phyloP scores from a whole-genome alignment of 2,329 filamentous ascomycete species.

The Pseudovirgaria hyperparasitica region DNA sequence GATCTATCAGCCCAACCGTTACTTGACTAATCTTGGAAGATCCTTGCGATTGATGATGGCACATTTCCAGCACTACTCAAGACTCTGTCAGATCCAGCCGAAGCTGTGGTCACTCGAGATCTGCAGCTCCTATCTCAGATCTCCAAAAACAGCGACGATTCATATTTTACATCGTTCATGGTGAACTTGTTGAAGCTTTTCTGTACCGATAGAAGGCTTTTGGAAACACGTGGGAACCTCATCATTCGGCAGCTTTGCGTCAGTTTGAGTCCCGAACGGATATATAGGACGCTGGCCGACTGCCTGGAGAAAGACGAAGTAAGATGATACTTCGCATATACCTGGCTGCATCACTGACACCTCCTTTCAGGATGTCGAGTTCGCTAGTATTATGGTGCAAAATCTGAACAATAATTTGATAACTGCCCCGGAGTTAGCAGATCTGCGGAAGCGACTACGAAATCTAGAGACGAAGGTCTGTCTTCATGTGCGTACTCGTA shows the following conservation, averaged over 20 bases:
- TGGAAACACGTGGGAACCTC: slow-evolving; percentile 87
- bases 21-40: slow-evolving; percentile 13
- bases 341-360: slow-evolving; percentile 1
- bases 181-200: slow-evolving; percentile 90
- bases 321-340: slow-evolving; percentile 7
- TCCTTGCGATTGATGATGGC: slow-evolving; percentile 85
- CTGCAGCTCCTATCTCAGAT: slow-evolving; percentile 90
- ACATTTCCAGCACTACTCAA: slow-evolving; percentile 94
- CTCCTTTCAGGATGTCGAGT: slow-evolving; percentile 62
- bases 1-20: slow-evolving; percentile 6
- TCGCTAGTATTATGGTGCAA: slow-evolving; percentile 98
- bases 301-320: slow-evolving; percentile 89
- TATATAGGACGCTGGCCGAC: slow-evolving; percentile 89
- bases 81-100: slow-evolving; percentile 87
- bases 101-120: slow-evolving; percentile 91
- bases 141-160: slow-evolving; percentile 89
- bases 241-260: slow-evolving; percentile 94
- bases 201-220: slow-evolving; percentile 77
- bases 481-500: slow-evolving; percentile 1
- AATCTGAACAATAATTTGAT: slow-evolving; percentile 99
- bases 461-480: slow-evolving; percentile 75
- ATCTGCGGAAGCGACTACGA: slow-evolving; percentile 76
- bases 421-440: slow-evolving; percentile 84
- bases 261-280: slow-evolving; percentile 83
- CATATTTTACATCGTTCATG: slow-evolving; percentile 98